phyloP scores from a whole-genome alignment of 768 basidiomycete species.

The Boletus pseudo-olivaceus region DNA sequence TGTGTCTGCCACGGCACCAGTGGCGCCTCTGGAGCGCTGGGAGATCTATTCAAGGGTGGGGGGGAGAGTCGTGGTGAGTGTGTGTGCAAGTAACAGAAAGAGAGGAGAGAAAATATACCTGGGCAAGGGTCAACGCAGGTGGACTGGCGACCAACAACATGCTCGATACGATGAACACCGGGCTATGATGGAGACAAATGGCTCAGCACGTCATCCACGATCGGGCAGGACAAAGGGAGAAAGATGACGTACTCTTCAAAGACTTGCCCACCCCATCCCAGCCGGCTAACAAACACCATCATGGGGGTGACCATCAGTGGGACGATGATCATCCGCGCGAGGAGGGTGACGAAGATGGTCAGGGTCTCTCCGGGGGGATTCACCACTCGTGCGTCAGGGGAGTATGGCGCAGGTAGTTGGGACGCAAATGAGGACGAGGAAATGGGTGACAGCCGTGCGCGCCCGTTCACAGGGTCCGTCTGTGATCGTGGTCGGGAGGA shows the following conservation, averaged over 20 bases:
- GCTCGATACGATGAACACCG: conserved; percentile 83
- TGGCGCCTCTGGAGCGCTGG: conserved; percentile 6
- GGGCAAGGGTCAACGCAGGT: conserved; percentile 71
- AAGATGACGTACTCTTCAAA: conserved; percentile 69
- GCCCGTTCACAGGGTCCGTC: background rate
- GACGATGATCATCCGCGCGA: conserved; percentile 83
- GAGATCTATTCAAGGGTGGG: conserved; percentile 14
- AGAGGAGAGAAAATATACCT: conserved; percentile 29
- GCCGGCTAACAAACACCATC: conserved; percentile 59
- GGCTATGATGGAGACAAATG: conserved; percentile 41
- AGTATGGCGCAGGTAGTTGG: too few species aligned
- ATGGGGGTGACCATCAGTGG: conserved; percentile 77
- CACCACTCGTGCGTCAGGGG: conserved; percentile 1
- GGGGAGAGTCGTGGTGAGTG: background rate
- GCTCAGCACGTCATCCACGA: background rate
- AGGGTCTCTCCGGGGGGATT: conserved; percentile 63
- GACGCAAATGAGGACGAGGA: background rate
- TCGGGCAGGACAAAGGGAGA: background rate
- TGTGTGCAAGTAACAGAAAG: background rate
- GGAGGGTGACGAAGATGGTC: conserved; percentile 80
- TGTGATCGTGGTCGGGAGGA: background rate
- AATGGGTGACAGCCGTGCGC: background rate
- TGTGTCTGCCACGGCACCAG: background rate
- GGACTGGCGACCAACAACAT: conserved; percentile 81
- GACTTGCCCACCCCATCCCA: conserved; percentile 38